phyloP scores from a whole-genome alignment of 345 rosid genomes.

The Zanthoxylum bungeanum region DNA sequence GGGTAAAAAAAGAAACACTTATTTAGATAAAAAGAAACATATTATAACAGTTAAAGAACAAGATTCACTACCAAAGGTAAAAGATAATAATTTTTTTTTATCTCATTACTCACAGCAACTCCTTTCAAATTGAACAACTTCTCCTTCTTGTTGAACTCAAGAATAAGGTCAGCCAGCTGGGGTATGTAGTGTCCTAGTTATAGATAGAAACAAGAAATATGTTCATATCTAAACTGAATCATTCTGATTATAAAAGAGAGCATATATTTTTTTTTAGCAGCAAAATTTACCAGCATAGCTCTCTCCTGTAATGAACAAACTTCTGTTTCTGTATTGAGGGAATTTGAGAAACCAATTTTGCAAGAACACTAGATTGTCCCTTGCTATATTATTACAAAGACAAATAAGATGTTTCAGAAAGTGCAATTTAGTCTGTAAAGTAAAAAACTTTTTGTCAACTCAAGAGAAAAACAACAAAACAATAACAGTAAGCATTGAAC shows the following conservation, averaged over 20 bases:
- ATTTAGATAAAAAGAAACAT: neutral
- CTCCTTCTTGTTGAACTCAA: slow-evolving; percentile 69
- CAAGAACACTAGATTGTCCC: slow-evolving; percentile 90
- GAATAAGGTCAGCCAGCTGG: slow-evolving; percentile 84
- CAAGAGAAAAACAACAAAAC: slow-evolving; percentile 24
- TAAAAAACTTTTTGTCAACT: slow-evolving; percentile 21
- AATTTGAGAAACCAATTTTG: slow-evolving; percentile 81
- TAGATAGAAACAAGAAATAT: slow-evolving; percentile 1
- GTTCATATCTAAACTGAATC: neutral
- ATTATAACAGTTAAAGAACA: neutral
- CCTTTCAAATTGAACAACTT: slow-evolving; percentile 85
- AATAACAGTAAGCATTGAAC: slow-evolving; percentile 25
- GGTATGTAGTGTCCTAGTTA: slow-evolving; percentile 86
- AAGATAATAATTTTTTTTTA: neutral
- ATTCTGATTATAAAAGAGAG: neutral
- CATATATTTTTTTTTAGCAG: neutral
- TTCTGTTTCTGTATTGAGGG: slow-evolving; percentile 87
- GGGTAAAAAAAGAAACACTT: neutral
- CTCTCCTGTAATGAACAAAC: slow-evolving; percentile 89
- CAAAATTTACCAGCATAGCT: slow-evolving; percentile 82
- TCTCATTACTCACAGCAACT: slow-evolving; percentile 64
- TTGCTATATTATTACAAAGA: slow-evolving; percentile 50
- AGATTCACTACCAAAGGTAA: neutral
- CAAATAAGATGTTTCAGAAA: slow-evolving; percentile 32
- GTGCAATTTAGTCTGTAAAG: slow-evolving; percentile 27